Conservation (phyloP, 306 rosid genomes). For the Pterocarpus macrocarpus region DNA sequence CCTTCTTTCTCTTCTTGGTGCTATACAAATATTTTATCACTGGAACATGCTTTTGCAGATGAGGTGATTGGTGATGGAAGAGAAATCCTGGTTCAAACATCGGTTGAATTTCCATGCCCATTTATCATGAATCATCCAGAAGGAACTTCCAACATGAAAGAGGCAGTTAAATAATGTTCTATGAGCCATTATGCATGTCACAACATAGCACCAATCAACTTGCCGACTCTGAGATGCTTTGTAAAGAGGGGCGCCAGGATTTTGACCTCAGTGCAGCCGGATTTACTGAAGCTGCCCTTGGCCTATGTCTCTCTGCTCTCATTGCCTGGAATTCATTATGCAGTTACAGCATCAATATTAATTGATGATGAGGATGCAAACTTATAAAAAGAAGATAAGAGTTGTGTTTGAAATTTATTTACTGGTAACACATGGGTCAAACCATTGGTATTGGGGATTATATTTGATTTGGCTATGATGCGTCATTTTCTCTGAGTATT, state of each 20-base stretch:
- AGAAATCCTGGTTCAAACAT: conserved; percentile 52
- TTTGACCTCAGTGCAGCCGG: conserved; percentile 64
- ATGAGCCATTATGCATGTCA: conserved; percentile 39
- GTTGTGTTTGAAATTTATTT: conserved; percentile 7
- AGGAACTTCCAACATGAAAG: conserved; percentile 46
- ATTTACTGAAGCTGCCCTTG: conserved; percentile 59
- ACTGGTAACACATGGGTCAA: not conserved
- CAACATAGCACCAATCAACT: conserved; percentile 52
- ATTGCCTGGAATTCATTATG: conserved; percentile 61
- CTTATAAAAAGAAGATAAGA: conserved; percentile 14
- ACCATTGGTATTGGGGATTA: not conserved
- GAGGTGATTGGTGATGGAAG: conserved; percentile 54
- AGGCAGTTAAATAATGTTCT: conserved; percentile 41
- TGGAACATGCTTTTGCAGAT: conserved; percentile 52
- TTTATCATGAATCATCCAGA: conserved; percentile 43
- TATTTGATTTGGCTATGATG: conserved; percentile 20
- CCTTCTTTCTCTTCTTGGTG: conserved; percentile 36
- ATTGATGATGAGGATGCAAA: conserved; percentile 14
- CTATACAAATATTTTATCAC: conserved; percentile 62
- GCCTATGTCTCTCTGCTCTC: conserved; percentile 68
- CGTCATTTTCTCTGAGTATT: not conserved
- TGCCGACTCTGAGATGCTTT: conserved; percentile 84
- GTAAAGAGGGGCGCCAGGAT: conserved; percentile 92
- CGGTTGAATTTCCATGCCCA: conserved; percentile 47
- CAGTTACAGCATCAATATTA: conserved; percentile 3